phyloP scores from a whole-genome alignment of 2,329 filamentous ascomycete species.

The Chrysoporthe deuterocubensis region DNA sequence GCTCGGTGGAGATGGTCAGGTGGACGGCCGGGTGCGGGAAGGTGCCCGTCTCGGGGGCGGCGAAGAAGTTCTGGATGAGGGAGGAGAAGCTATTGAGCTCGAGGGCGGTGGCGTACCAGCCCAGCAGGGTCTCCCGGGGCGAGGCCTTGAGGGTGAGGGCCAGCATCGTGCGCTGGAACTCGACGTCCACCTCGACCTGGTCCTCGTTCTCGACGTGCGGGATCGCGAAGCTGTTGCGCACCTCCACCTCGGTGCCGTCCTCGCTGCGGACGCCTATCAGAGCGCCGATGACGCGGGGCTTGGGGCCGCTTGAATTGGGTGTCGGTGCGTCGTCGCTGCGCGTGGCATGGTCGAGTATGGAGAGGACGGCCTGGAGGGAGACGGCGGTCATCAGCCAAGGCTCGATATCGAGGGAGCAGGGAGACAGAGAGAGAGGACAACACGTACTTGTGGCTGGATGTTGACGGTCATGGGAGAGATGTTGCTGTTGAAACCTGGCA shows the following conservation, averaged over 20 bases:
- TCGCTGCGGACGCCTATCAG: slow-evolving; percentile 91
- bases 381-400: not conserved
- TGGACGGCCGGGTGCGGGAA: slow-evolving; percentile 98
- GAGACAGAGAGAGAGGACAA: slow-evolving; percentile 11
- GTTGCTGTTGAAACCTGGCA: slow-evolving; percentile 78
- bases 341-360: slow-evolving; percentile 90
- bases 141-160: slow-evolving; percentile 91
- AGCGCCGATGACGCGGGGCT: slow-evolving; percentile 88
- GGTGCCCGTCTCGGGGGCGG: slow-evolving; percentile 93
- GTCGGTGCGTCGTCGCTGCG: slow-evolving; percentile 69
- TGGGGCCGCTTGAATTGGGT: slow-evolving; percentile 71
- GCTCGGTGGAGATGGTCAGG: slow-evolving; percentile 88
- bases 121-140: slow-evolving; percentile 90
- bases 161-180: slow-evolving; percentile 99
- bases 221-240: slow-evolving; percentile 95
- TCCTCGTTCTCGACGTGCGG: slow-evolving; percentile 98
- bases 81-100: slow-evolving; percentile 99
- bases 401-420: not conserved
- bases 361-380: slow-evolving; percentile 63
- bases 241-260: slow-evolving; percentile 95
- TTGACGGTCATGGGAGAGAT: slow-evolving; percentile 92
- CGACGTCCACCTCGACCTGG: slow-evolving; percentile 99
- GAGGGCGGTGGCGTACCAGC: slow-evolving; percentile 97
- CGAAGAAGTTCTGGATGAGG: slow-evolving; percentile 99
- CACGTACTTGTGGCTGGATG: slow-evolving; percentile 88